These are phyloP conservation scores for Collybiopsis confluens DNA, from an alignment of 768 basidiomycete genomes.

Conservation along the genomic window DNA sequence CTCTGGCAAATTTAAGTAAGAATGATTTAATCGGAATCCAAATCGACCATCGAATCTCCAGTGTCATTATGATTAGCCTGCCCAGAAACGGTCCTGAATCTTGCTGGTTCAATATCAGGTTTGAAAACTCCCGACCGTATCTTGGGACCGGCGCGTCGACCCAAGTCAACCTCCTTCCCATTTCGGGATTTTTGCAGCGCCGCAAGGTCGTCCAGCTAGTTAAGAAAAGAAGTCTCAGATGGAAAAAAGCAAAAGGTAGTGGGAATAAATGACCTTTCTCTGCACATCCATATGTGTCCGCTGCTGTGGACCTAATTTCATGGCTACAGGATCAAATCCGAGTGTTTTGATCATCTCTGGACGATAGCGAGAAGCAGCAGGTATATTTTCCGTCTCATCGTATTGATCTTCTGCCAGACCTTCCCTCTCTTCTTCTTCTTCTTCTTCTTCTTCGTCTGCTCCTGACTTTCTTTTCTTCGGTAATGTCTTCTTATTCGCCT, in stretches of 20 bases:
- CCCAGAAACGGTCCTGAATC: constrained; percentile 3
- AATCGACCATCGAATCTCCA: constrained; percentile 15
- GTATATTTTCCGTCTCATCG: constrained; percentile 9
- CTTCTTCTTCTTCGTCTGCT: constrained; percentile 12
- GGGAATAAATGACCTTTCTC: constrained; percentile 49
- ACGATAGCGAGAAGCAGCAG: constrained; percentile 42
- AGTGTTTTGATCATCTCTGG: constrained; percentile 63
- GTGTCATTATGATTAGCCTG: not conserved
- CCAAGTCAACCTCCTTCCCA: constrained; percentile 51
- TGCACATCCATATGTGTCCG: constrained; percentile 36
- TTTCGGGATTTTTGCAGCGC: constrained; percentile 46
- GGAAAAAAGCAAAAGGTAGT: too few relatives aligned
- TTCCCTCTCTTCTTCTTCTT: constrained; percentile 14
- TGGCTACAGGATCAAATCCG: constrained; percentile 75
- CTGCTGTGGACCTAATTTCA: constrained; percentile 37
- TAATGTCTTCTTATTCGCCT: constrained; percentile 11
- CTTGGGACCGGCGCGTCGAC: constrained; percentile 58
- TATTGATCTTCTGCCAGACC: constrained; percentile 11
- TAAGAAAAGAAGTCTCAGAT: not conserved
- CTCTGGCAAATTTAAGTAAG: too few relatives aligned
- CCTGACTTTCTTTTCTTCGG: constrained; percentile 8
- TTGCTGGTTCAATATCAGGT: constrained; percentile 25
- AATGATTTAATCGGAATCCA: constrained; percentile 26
- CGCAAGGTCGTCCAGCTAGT: constrained; percentile 56
- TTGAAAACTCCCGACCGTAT: constrained; percentile 57